phyloP scores from a whole-genome alignment of 2,329 filamentous ascomycete species.

The Trichoderma sp. region DNA sequence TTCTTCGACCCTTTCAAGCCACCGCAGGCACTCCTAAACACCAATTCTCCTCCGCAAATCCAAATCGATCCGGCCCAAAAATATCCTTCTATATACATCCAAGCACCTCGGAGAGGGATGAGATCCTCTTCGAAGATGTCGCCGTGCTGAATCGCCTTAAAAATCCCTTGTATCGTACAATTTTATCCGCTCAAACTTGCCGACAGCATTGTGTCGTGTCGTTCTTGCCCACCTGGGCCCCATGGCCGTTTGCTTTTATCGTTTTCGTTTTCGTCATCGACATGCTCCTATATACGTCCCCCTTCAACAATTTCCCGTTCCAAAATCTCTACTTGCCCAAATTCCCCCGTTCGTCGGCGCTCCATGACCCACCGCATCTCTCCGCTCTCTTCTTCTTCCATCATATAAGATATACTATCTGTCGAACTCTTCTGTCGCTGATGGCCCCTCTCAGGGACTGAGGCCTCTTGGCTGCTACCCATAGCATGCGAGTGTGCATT shows the following conservation, averaged over 20 bases:
- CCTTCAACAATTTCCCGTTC: constrained; percentile 62
- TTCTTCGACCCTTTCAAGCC: neutral
- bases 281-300: constrained; percentile 40
- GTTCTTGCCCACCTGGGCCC: too few species aligned
- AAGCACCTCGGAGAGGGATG: neutral
- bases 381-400: constrained; percentile 60
- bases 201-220: neutral
- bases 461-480: neutral
- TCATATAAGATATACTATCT: constrained; percentile 68
- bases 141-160: neutral
- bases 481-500: neutral
- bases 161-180: neutral
- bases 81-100: neutral
- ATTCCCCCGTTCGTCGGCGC: constrained; percentile 61
- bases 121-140: neutral
- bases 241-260: neutral
- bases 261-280: neutral
- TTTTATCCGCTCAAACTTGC: neutral
- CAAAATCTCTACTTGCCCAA: constrained; percentile 62
- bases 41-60: neutral
- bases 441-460: constrained; percentile 38
- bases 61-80: neutral
- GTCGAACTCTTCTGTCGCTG: constrained; percentile 55
- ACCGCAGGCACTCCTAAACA: neutral
- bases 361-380: constrained; percentile 68